Percentiles rank a stretch among this genome's conserved stretches.
These are phyloP conservation scores for Pseudogymnoascus sp. DNA, from an alignment of 2,329 filamentous ascomycete genomes.

Conservation along the genomic window DNA sequence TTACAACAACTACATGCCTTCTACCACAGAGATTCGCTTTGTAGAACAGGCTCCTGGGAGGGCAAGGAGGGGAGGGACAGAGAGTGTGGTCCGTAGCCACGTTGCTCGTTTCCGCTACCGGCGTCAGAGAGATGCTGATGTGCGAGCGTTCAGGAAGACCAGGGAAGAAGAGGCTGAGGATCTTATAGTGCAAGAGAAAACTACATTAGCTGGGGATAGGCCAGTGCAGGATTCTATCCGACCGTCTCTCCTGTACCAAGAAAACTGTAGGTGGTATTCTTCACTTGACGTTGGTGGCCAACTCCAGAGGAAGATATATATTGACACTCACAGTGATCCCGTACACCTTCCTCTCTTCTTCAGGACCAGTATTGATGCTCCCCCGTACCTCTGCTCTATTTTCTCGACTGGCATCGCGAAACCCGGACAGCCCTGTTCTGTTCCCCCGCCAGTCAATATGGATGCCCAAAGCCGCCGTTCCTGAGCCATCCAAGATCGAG, in stretches of 20 bases:
- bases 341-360: background rate
- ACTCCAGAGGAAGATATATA: background rate
- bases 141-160: background rate
- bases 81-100: slow-evolving; percentile 2
- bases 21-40: background rate
- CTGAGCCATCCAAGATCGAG: slow-evolving; percentile 13
- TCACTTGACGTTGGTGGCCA: background rate
- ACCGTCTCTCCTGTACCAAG: background rate
- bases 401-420: slow-evolving; percentile 22
- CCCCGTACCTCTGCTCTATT: background rate
- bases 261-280: background rate
- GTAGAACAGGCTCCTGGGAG: background rate
- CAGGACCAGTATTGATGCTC: background rate
- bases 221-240: background rate
- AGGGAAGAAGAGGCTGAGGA: background rate
- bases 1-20: background rate
- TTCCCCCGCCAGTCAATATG: slow-evolving; percentile 16
- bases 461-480: slow-evolving; percentile 16
- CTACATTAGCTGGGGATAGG: background rate
- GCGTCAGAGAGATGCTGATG: background rate
- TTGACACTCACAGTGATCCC: slow-evolving; percentile 1
- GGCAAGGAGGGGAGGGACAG: background rate
- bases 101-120: slow-evolving; percentile 1
- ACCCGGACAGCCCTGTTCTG: slow-evolving; percentile 9
- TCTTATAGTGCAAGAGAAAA: background rate